Evolutionary conservation across 2,329 filamentous ascomycete genomes (phyloP).

Genomic region (Ophiostoma piceae): DNA sequence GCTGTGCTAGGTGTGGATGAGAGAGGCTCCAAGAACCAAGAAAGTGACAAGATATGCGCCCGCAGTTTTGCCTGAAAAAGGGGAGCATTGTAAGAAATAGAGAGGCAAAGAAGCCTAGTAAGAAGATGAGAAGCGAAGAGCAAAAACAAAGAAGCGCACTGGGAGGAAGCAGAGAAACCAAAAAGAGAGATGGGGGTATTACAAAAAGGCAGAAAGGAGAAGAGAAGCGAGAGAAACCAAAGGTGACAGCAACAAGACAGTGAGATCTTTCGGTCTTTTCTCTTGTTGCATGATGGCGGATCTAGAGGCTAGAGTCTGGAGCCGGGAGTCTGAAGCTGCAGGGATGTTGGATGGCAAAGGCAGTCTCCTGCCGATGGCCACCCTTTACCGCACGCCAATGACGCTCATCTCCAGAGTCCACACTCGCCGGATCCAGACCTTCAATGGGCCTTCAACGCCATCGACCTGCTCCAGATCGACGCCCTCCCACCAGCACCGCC

Average conservation of each 20-base stretch:
- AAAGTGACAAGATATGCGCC: neutral
- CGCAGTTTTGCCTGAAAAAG: slow-evolving; percentile 1
- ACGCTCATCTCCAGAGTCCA: slow-evolving; percentile 99
- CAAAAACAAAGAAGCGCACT: neutral
- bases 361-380: neutral
- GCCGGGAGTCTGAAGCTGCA: neutral
- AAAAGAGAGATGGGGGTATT: slow-evolving; percentile 15
- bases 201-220: slow-evolving; percentile 2
- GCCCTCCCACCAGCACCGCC: slow-evolving; percentile 98
- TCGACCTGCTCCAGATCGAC: slow-evolving; percentile 86
- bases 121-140: neutral
- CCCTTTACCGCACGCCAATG: slow-evolving; percentile 66
- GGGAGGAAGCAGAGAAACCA: neutral
- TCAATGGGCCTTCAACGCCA: slow-evolving; percentile 83
- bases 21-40: neutral
- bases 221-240: neutral
- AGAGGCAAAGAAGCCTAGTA: neutral
- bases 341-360: neutral
- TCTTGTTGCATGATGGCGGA: neutral
- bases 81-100: neutral
- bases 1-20: neutral
- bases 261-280: neutral
- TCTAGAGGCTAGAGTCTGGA: neutral
- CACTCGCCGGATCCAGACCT: slow-evolving; percentile 96
- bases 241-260: neutral